Conservation (phyloP, 345 rosid species). For the sweet orange (Citrus sinensis) region DNA sequence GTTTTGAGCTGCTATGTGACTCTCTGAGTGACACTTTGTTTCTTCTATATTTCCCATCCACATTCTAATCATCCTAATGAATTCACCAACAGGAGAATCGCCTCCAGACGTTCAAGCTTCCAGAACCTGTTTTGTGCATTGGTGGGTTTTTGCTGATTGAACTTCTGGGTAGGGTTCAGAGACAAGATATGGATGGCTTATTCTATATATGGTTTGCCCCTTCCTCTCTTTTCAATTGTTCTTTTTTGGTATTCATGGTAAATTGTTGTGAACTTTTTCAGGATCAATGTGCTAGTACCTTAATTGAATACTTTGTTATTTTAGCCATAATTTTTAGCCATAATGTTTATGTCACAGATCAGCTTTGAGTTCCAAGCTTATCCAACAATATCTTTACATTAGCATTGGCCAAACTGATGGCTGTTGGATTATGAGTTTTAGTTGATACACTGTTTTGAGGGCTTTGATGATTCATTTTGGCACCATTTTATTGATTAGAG, state of each 20-base stretch:
- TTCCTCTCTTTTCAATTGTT: neutral
- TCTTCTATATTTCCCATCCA: neutral
- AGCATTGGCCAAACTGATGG: neutral
- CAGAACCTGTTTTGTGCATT: constrained; percentile 83
- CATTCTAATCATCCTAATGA: neutral
- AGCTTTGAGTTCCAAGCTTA: neutral
- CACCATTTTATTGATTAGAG: neutral
- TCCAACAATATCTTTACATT: neutral
- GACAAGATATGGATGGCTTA: constrained; percentile 67
- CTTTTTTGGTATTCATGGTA: neutral
- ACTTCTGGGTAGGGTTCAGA: constrained; percentile 88
- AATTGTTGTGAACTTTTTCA: neutral
- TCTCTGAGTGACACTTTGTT: neutral
- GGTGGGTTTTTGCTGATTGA: constrained; percentile 79
- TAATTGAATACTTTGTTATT: neutral
- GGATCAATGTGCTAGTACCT: neutral
- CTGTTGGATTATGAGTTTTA: neutral
- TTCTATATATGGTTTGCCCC: constrained; percentile 78
- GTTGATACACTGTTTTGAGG: neutral
- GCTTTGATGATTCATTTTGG: neutral
- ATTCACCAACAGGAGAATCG: constrained; percentile 48
- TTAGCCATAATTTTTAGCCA: neutral
- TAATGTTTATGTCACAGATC: neutral
- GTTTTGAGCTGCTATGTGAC: neutral
- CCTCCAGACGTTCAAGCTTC: constrained; percentile 76